phyloP scores from a whole-genome alignment of 2,329 filamentous ascomycete species.

The Paecilomyces sp. region DNA sequence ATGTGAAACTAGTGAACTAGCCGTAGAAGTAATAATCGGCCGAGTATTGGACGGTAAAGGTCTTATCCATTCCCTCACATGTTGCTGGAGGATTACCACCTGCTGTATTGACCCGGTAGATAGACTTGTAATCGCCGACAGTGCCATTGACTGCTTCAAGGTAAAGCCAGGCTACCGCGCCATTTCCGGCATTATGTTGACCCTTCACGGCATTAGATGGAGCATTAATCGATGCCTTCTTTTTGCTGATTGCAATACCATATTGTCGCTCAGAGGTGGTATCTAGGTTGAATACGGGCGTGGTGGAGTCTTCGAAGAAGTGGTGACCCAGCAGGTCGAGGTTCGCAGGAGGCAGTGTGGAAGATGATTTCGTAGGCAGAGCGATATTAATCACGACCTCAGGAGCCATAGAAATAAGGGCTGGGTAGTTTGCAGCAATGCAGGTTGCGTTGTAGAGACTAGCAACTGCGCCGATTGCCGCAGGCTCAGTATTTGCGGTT shows the following conservation, averaged over 20 bases:
- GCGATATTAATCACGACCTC: constrained; percentile 62
- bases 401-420: constrained; percentile 59
- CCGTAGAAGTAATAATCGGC: constrained; percentile 66
- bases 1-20: constrained; percentile 5
- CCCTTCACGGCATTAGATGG: constrained; percentile 56
- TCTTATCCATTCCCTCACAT: constrained; percentile 57
- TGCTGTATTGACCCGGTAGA: constrained; percentile 79
- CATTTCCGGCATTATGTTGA: constrained; percentile 50
- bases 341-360: constrained; percentile 46
- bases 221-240: constrained; percentile 55
- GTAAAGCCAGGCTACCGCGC: constrained; percentile 75
- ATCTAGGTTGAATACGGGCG: constrained; percentile 75
- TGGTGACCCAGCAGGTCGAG: constrained; percentile 67
- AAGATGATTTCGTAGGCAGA: constrained; percentile 34
- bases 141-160: constrained; percentile 49
- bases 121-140: constrained; percentile 61
- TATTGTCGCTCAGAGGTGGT: constrained; percentile 38
- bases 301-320: constrained; percentile 65
- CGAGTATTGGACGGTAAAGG: constrained; percentile 71
- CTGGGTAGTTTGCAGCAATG: constrained; percentile 61
- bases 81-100: constrained; percentile 69
- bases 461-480: constrained; percentile 65
- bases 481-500: constrained; percentile 56
- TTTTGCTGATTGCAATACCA: constrained; percentile 56
- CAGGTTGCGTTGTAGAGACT: constrained; percentile 85